Percentiles rank a stretch among this genome's conserved stretches.
Conservation (phyloP, 805 yeast species). For the Torulaspora delbrueckii region DNA sequence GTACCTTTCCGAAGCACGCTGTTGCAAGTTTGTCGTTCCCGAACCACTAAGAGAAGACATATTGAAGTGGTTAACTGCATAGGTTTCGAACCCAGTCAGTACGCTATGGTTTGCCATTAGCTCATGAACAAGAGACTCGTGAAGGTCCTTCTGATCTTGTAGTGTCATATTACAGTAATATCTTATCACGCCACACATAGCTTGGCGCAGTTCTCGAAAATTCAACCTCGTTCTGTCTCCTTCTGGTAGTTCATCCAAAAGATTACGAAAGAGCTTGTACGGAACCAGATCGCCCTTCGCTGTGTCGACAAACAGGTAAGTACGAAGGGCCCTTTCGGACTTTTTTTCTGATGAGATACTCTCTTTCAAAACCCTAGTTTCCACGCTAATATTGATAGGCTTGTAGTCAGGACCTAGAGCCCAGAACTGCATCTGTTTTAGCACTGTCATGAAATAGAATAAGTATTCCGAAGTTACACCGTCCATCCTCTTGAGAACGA, state of each 20-base stretch:
- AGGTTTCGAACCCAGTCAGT: background rate
- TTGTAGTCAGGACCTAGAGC: background rate
- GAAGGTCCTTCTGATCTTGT: background rate
- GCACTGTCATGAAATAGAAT: constrained; percentile 3
- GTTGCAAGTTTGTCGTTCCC: background rate
- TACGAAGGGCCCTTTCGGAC: background rate
- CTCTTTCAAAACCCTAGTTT: background rate
- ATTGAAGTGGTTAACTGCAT: background rate
- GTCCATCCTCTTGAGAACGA: constrained; percentile 1
- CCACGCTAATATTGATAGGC: background rate
- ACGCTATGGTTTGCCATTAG: background rate
- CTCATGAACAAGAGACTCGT: background rate
- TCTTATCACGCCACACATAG: background rate
- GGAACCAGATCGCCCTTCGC: background rate
- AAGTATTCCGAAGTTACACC: background rate
- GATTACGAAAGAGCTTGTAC: background rate
- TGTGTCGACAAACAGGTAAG: constrained; percentile 1
- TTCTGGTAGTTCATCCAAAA: background rate
- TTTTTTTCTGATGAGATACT: background rate
- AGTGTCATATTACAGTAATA: background rate
- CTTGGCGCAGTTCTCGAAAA: constrained; percentile 5
- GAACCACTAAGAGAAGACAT: background rate
- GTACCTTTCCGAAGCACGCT: background rate
- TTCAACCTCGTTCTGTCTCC: background rate
- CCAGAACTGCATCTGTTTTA: constrained; percentile 1